Conservation (phyloP, 1,284 basidiomycete genomes). For the Microbotryomycetes sp. region DNA sequence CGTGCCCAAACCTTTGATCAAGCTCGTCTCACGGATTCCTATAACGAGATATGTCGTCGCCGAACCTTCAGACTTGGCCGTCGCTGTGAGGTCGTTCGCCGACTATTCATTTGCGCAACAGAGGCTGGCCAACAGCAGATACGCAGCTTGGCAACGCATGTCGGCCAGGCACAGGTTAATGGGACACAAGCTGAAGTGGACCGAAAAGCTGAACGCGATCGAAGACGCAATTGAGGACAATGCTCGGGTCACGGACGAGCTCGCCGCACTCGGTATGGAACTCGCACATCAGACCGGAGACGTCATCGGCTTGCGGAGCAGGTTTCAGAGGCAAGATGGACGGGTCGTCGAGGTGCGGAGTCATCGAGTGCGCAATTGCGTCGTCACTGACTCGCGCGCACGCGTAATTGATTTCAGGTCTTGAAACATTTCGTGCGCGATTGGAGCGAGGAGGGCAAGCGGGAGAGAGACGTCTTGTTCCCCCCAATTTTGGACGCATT, state of each 20-base stretch:
- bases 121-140: slow-evolving; percentile 4
- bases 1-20: neutral
- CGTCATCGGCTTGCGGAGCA: slow-evolving; percentile 38
- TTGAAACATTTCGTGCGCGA: slow-evolving; percentile 61
- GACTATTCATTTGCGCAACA: slow-evolving; percentile 11
- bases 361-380: neutral
- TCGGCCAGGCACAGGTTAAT: slow-evolving; percentile 32
- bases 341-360: slow-evolving; percentile 21
- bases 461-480: slow-evolving; percentile 52
- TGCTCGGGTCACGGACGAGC: slow-evolving; percentile 46
- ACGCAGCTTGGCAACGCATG: slow-evolving; percentile 9
- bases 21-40: neutral
- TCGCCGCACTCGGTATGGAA: slow-evolving; percentile 46
- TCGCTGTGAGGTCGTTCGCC: slow-evolving; percentile 14
- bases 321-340: slow-evolving; percentile 47
- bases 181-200: slow-evolving; percentile 52
- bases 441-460: slow-evolving; percentile 53
- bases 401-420: neutral
- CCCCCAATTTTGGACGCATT: slow-evolving; percentile 52
- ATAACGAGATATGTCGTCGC: neutral
- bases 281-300: slow-evolving; percentile 25
- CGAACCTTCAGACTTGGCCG: slow-evolving; percentile 11
- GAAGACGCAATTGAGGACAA: slow-evolving; percentile 48
- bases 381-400: neutral
- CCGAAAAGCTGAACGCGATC: slow-evolving; percentile 48